These are phyloP conservation scores for Pelargonium myrrhifolium DNA, from an alignment of 441 rosid genomes.

Conservation along the genomic window DNA sequence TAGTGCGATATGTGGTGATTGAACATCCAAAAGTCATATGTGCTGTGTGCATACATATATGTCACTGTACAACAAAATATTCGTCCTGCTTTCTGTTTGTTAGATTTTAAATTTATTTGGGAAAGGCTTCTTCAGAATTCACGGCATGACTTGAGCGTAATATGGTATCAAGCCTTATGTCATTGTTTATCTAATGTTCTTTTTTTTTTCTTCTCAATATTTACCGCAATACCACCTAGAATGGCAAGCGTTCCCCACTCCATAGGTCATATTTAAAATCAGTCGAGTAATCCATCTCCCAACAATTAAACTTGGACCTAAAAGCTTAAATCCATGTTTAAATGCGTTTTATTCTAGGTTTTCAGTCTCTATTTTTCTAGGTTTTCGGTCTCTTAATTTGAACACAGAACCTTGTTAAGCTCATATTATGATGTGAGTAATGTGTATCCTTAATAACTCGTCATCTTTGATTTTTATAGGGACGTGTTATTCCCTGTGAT, in stretches of 20 bases:
- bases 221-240: neutral
- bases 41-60: neutral
- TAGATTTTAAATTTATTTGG: neutral
- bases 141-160: no score
- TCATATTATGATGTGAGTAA: neutral
- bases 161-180: no score
- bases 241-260: neutral
- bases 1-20: neutral
- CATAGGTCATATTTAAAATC: neutral
- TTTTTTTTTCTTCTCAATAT: neutral
- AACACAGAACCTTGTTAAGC: neutral
- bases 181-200: neutral
- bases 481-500: slow-evolving; percentile 88
- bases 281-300: neutral
- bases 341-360: no score
- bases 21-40: neutral
- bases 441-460: neutral
- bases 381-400: neutral
- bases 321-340: no score
- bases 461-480: slow-evolving; percentile 40
- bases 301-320: no score
- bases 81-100: neutral
- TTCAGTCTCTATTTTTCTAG: no score
- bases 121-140: neutral
- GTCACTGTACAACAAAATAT: neutral